Evolutionary conservation across 2,329 filamentous ascomycete genomes (phyloP), one percentile per base, ranked within the genome.

Genomic region (Neofusicoccum umdonicola): DNA sequence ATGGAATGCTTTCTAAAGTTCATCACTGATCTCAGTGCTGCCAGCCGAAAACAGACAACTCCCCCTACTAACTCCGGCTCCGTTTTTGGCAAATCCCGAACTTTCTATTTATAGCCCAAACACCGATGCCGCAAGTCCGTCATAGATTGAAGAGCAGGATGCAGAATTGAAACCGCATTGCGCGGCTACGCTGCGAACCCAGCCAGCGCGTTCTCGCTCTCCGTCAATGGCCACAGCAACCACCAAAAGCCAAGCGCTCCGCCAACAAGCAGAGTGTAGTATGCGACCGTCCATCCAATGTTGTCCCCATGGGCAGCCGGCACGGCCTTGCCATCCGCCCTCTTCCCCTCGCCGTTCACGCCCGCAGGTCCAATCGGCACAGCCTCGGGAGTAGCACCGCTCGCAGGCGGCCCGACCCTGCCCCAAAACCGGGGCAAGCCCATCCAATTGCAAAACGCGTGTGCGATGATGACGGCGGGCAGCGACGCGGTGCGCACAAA

Each of bases 371-470:
- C 74, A 13, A 80, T 76, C 15, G 77, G 76, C 34, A 79, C 74
- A 19, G 42, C 62, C 35, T 63, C 61, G 31, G 42, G n/a, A 11
- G 48, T 37, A 7, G 34, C 51, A 4, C 17, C 31, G 3, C 74
- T 76, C 3, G 78, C 74, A 7, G 37, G 37, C 27, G 61, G 61
- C 9, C 81, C 85, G 3, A 97, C 86, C 8, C 85, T 82, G 0
- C 95, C 94, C 88, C 91, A 96, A 65, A 98, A 79, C 6, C 93
- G 85, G 22, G 95, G 95, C 57, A 98, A 80, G 7, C 95, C 95
- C 84, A 93, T 91, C 81, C 86, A 90, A 74, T 99, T 99, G 80
- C 95, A 99, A 74, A 98, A 95, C 9, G 87, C 85, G 73, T 99
- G 95, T 4, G 91, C 89, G 19, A 88, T 73, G 62, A 94, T 88